phyloP scores from a whole-genome alignment of 78 protist genomes.

The Chrysochromulina parva region DNA sequence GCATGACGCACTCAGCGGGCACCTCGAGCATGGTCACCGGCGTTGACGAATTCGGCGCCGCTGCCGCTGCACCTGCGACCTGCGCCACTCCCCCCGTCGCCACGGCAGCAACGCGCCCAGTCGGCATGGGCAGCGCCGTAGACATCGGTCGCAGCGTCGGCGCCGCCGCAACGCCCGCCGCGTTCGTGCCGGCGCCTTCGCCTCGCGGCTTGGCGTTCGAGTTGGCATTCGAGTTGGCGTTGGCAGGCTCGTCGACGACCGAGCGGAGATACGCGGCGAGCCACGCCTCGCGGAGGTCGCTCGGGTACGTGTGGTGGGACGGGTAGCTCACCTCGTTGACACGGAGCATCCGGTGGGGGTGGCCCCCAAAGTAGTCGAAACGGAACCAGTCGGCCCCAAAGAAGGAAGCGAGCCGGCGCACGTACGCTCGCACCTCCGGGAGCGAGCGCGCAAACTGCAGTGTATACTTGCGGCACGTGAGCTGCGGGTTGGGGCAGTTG shows the following conservation, averaged over 20 bases:
- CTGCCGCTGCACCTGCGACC: no score
- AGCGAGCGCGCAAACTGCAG: no score
- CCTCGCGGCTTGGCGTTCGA: background rate
- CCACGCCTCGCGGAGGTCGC: no score
- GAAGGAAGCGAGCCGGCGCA: background rate
- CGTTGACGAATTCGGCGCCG: no score
- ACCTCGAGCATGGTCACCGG: background rate
- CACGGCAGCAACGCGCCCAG: no score
- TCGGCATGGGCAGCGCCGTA: background rate
- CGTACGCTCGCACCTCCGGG: no score
- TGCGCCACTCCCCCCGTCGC: no score
- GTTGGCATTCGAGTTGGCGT: background rate
- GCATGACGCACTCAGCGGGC: background rate
- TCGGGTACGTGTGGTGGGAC: background rate
- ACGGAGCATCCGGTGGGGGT: background rate
- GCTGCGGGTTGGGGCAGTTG: no score
- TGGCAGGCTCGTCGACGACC: background rate
- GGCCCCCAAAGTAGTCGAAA: background rate
- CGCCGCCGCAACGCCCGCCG: background rate
- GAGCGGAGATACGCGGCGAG: background rate
- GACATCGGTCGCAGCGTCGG: background rate
- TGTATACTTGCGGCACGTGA: no score
- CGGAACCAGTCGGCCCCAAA: slow-evolving; percentile 2
- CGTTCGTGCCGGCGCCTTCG: background rate
- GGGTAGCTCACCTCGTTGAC: background rate